Evolutionary conservation across 305 asterid species (phyloP).

Genomic region (Ajuga reptans): DNA sequence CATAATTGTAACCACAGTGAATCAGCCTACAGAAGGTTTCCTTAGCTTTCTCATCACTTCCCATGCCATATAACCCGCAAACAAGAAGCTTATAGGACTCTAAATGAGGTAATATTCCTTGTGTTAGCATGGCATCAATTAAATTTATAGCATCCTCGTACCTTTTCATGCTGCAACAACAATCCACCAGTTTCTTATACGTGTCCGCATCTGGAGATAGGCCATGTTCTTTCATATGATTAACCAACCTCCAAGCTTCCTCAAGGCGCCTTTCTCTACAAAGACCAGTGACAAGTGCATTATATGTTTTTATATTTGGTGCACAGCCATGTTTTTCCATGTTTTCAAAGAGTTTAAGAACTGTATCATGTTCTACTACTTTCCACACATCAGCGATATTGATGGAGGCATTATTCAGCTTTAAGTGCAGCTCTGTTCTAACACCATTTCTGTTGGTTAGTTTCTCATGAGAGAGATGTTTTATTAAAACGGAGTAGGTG

Average conservation of each 20-base stretch:
- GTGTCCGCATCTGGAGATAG: conserved; percentile 44
- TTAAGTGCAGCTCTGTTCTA: conserved; percentile 8
- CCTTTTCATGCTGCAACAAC: conserved; percentile 58
- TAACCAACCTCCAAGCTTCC: conserved; percentile 52
- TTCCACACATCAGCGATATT: conserved; percentile 74
- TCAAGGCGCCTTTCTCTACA: conserved; percentile 57
- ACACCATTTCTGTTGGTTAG: conserved; percentile 17
- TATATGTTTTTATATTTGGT: conserved; percentile 44
- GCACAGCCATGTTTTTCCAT: conserved; percentile 48
- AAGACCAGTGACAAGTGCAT: conserved; percentile 49
- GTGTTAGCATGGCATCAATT: conserved; percentile 42
- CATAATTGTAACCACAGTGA: conserved; percentile 59
- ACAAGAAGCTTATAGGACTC: conserved; percentile 49
- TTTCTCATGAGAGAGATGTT: conserved; percentile 49
- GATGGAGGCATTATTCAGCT: conserved; percentile 15
- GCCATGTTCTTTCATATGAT: conserved; percentile 43
- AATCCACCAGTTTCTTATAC: conserved; percentile 39
- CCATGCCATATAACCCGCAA: conserved; percentile 56
- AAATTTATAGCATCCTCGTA: conserved; percentile 44
- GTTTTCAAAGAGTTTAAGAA: conserved; percentile 46
- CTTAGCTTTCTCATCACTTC: conserved; percentile 47
- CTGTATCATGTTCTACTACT: conserved; percentile 49
- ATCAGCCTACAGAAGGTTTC: conserved; percentile 42
- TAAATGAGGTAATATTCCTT: conserved; percentile 46
- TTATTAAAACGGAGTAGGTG: conserved; percentile 57